Base-by-base conservation (phyloP, 805 yeast species). In the Scheffersomyces ergatensis region DNA sequence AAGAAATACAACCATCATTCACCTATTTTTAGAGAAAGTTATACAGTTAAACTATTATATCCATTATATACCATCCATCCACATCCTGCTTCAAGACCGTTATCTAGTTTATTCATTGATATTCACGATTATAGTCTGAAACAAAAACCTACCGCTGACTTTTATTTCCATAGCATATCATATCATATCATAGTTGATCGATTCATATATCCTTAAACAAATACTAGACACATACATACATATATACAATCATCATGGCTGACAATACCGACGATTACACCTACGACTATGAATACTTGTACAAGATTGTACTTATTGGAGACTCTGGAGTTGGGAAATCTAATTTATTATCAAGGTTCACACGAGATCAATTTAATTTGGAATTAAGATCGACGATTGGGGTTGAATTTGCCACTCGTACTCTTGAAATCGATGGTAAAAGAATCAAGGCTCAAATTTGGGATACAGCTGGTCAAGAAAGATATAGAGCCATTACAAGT, bases 381-480 rank as follows among this genome's bases (percentile, higher is more conserved):
- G 98, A 93, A 62, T 83, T 93, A 14, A 83, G 93, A 65, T 85
- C 95, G 39, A 92, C 99, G 20, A 92, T 92, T 59, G 99, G 99
- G 36, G 99, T 93, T 38, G 99, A 93, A 66, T 92, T 92, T 70
- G 98, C 98, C 33, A 93, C 98, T 17, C 78, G 97, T 63, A 90
- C 97, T 2, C 82, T 93, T 42, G 92, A 85, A 55, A 82, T 86
- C 47, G 92, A 85, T 50, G 89, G 89, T 33, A 85, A 85, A 57
- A 70, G 88, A 60, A 84, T 87, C 52, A 88, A 87, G 63, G 92
- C 95, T 3, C 95, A 89, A 66, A 84, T 89, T 53, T 92, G 99
- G 99, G 99, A 92, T 66, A 92, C 99, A 27, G 99, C 99, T 2
- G 99, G 99, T 46, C 99, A 92, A 72, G 99, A 92, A 67, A 82